These are phyloP conservation scores for Iris macrosiphon DNA, from an alignment of 106 monocot genomes.

Conservation along the genomic window DNA sequence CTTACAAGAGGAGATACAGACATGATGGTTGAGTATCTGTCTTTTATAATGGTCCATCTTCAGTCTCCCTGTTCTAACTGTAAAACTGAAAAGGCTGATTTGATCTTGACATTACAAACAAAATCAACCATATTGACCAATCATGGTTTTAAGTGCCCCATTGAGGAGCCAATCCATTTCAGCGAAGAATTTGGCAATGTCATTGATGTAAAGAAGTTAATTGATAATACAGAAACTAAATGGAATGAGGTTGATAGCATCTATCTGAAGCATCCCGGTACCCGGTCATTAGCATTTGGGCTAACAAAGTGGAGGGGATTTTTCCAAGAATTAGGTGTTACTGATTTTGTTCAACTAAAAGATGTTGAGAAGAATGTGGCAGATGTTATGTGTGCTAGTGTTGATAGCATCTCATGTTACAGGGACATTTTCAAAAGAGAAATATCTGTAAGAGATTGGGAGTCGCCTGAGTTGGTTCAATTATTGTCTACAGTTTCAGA, in stretches of 20 bases:
- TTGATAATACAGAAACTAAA: constrained; percentile 19
- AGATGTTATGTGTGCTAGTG: constrained; percentile 14
- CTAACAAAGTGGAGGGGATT: constrained; percentile 48
- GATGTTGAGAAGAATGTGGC: constrained; percentile 25
- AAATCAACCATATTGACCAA: constrained; percentile 32
- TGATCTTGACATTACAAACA: constrained; percentile 23
- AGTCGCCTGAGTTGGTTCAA: constrained; percentile 42
- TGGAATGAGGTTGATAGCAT: constrained; percentile 42
- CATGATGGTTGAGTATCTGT: constrained; percentile 47
- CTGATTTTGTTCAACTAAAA: constrained; percentile 56
- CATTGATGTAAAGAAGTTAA: constrained; percentile 22
- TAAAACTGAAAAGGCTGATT: constrained; percentile 26
- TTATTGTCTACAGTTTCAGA: constrained; percentile 33
- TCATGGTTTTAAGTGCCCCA: constrained; percentile 46
- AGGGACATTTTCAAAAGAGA: background rate
- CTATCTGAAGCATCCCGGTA: constrained; percentile 48
- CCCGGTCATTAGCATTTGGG: constrained; percentile 3
- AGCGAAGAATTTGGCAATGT: constrained; percentile 42
- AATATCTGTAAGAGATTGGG: constrained; percentile 34
- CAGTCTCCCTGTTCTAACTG: constrained; percentile 34
- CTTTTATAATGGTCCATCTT: constrained; percentile 53
- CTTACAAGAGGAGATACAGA: constrained; percentile 2
- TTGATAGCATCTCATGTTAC: background rate
- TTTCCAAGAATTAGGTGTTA: constrained; percentile 40
- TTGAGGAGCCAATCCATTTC: constrained; percentile 42